These are phyloP conservation scores for Ormosia semicastrata DNA, from an alignment of 306 rosid species.

Conservation along the genomic window DNA sequence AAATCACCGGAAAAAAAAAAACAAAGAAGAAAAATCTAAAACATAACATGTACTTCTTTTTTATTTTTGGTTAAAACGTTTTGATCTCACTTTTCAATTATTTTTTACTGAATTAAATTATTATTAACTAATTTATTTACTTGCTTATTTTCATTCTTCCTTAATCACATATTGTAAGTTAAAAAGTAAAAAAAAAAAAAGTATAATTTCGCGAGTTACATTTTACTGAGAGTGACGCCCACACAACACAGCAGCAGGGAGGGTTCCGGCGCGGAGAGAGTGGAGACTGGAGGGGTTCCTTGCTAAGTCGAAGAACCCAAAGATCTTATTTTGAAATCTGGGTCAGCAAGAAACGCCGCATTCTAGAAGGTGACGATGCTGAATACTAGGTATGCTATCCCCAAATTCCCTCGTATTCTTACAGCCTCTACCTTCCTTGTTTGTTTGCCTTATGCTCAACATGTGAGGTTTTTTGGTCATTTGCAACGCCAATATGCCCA, in stretches of 20 bases:
- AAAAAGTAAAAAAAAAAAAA: no score
- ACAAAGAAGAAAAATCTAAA: no score
- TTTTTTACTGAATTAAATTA: neutral
- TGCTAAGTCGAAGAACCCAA: neutral
- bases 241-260: neutral
- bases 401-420: constrained; percentile 22
- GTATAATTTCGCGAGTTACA: no score
- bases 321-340: neutral
- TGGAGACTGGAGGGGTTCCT: no score
- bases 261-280: neutral
- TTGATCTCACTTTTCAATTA: neutral
- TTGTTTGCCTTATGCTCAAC: constrained; percentile 1
- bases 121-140: neutral
- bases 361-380: neutral
- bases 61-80: no score
- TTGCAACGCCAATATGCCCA: neutral
- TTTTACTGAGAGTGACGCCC: neutral
- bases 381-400: constrained; percentile 30
- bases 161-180: no score
- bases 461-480: constrained; percentile 18
- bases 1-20: no score
- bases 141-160: neutral
- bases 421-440: neutral
- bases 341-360: neutral
- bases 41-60: no score